These are phyloP conservation scores for Sugiyamaella neomexicana DNA, from an alignment of 1,139 yeast species.

Conservation along the genomic window DNA sequence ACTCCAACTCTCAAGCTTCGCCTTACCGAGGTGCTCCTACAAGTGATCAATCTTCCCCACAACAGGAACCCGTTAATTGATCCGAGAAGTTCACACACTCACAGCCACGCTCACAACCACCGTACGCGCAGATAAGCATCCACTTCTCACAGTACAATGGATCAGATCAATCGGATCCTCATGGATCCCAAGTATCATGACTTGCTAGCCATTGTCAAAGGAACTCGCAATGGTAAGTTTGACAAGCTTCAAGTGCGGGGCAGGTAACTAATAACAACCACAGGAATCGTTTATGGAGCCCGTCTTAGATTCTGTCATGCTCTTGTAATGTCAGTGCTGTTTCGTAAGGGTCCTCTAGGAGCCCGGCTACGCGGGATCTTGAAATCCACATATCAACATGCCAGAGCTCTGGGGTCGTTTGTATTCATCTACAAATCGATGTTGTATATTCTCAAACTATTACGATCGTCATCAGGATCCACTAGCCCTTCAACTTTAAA, in stretches of 20 bases:
- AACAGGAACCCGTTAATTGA: too few relatives aligned
- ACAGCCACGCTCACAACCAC: too few relatives aligned
- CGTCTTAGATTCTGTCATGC: slow-evolving; percentile 74
- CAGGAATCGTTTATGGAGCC: slow-evolving; percentile 69
- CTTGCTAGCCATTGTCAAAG: slow-evolving; percentile 39
- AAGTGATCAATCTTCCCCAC: too few relatives aligned
- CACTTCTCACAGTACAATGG: slow-evolving; percentile 1
- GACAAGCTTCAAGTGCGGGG: too few relatives aligned
- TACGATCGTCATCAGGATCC: slow-evolving; percentile 17
- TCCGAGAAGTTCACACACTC: too few relatives aligned
- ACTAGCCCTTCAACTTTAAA: slow-evolving; percentile 23
- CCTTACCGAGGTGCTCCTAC: too few relatives aligned
- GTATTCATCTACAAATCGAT: slow-evolving; percentile 60
- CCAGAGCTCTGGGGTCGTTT: slow-evolving; percentile 63
- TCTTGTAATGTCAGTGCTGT: slow-evolving; percentile 60
- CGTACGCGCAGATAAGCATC: slow-evolving; percentile 18
- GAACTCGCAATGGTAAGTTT: slow-evolving; percentile 41
- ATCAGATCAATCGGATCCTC: slow-evolving; percentile 28
- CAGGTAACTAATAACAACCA: neutral
- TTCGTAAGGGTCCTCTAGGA: slow-evolving; percentile 45
- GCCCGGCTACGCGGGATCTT: slow-evolving; percentile 53
- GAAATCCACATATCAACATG: slow-evolving; percentile 64
- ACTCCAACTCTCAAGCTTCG: too few relatives aligned
- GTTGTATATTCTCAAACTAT: slow-evolving; percentile 35
- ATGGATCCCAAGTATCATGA: slow-evolving; percentile 41